Evolutionary conservation across 2,329 filamentous ascomycete species (phyloP).

Genomic region (Aspergillus caelatus): DNA sequence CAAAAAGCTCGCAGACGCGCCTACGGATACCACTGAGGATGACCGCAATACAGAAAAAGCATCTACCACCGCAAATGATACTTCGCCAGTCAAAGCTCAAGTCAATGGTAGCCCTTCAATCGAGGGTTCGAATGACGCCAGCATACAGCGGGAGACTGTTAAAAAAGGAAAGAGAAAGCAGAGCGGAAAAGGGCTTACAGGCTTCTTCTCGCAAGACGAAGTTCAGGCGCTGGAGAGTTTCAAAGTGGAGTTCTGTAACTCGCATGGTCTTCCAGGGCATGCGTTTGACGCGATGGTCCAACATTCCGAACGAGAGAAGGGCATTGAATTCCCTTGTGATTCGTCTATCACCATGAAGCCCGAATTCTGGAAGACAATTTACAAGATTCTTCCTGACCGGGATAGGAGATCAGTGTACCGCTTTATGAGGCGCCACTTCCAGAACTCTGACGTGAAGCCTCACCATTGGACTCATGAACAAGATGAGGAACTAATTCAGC

Average conservation of each 20-base stretch:
- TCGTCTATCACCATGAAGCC: constrained; percentile 26
- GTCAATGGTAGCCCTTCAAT: constrained; percentile 1
- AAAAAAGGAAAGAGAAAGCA: constrained; percentile 12
- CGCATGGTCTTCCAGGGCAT: constrained; percentile 21
- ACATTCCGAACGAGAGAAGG: constrained; percentile 31
- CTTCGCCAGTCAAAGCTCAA: background rate
- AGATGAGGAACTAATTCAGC: constrained; percentile 42
- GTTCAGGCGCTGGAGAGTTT: constrained; percentile 33
- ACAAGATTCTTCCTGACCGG: constrained; percentile 38
- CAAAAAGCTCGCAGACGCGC: constrained; percentile 25
- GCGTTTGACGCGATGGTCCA: constrained; percentile 39
- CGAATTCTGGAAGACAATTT: constrained; percentile 42
- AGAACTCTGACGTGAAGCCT: constrained; percentile 38
- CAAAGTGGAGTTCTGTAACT: constrained; percentile 40
- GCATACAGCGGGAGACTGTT: constrained; percentile 2
- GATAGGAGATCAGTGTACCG: constrained; percentile 43
- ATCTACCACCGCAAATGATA: background rate
- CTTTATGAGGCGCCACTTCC: constrained; percentile 49
- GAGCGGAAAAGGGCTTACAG: constrained; percentile 22
- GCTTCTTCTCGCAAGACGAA: constrained; percentile 36
- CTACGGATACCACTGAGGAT: constrained; percentile 16
- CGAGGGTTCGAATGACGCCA: background rate
- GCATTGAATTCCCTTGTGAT: constrained; percentile 27
- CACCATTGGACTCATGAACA: constrained; percentile 45
- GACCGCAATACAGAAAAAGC: background rate